phyloP scores from a whole-genome alignment of 2,329 filamentous ascomycete genomes.

The Calonectria pseudoreteaudii region DNA sequence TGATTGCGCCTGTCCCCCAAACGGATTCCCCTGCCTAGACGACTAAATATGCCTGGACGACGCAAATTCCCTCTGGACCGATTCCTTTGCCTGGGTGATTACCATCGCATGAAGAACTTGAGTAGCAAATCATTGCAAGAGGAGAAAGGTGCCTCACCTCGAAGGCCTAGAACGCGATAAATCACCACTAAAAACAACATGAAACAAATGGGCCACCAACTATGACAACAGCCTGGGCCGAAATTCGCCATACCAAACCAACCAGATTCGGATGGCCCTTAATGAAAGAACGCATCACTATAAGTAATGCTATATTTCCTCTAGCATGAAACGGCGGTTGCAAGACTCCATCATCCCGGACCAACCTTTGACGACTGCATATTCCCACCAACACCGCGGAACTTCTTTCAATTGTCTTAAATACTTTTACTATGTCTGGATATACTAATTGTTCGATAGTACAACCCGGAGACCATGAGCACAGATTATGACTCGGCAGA shows the following conservation, averaged over 20 bases:
- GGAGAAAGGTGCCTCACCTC: no score
- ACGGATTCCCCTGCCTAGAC: not conserved
- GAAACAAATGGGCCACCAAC: no score
- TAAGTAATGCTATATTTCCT: not conserved
- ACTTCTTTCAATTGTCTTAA: not conserved
- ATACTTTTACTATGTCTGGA: not conserved
- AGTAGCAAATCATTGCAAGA: not conserved
- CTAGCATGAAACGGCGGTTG: not conserved
- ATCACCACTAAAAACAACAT: no score
- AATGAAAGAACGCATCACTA: not conserved
- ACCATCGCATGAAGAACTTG: not conserved
- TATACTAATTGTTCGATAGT: slow-evolving; percentile 48
- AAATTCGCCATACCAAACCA: not conserved
- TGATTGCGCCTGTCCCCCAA: not conserved
- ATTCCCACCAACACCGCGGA: not conserved
- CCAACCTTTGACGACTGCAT: not conserved
- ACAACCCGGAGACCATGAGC: slow-evolving; percentile 82
- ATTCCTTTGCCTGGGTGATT: not conserved
- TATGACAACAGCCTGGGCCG: not conserved
- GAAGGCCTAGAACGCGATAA: not conserved
- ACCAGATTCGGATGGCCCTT: not conserved
- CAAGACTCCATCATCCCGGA: not conserved
- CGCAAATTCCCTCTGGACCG: not conserved
- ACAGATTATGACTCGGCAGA: slow-evolving; percentile 94
- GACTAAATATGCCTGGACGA: no score